Percentiles rank a stretch among this genome's conserved stretches.
phyloP scores from a whole-genome alignment of 352 stramenopile species.

The Pythium biforme region DNA sequence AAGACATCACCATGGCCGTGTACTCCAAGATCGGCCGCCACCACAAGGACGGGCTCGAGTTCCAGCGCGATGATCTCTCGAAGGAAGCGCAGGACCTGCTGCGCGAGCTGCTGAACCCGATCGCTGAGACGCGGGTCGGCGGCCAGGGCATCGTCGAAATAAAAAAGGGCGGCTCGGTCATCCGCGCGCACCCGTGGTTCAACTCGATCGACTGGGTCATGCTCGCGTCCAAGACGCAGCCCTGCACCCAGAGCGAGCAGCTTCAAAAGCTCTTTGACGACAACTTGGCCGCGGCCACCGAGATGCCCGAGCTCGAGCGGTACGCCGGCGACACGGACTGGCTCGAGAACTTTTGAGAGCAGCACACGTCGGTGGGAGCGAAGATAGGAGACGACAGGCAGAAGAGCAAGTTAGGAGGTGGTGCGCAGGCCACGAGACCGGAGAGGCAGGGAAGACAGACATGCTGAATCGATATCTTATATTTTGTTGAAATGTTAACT shows the following conservation, averaged over 20 bases:
- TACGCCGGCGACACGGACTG: conserved; percentile 64
- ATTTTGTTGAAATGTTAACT: neutral
- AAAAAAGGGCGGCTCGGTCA: conserved; percentile 69
- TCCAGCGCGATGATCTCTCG: conserved; percentile 53
- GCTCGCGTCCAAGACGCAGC: conserved; percentile 65
- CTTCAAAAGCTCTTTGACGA: conserved; percentile 64
- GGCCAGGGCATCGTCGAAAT: conserved; percentile 78
- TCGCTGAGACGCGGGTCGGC: conserved; percentile 63
- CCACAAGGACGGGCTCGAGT: conserved; percentile 53
- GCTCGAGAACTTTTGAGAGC: conserved; percentile 68
- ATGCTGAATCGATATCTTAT: conserved; percentile 1
- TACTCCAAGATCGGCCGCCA: conserved; percentile 87
- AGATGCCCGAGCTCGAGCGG: conserved; percentile 65
- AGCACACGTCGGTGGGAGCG: neutral
- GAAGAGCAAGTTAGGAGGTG: too few species aligned
- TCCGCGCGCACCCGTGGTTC: conserved; percentile 83
- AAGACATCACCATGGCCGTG: conserved; percentile 80
- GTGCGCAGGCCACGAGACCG: too few species aligned
- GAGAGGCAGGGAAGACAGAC: neutral
- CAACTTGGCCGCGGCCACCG: conserved; percentile 34
- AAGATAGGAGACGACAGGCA: neutral
- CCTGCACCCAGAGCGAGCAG: conserved; percentile 43
- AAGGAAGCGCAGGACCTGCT: conserved; percentile 56
- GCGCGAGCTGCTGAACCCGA: conserved; percentile 66
- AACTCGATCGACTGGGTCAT: conserved; percentile 72